Evolutionary conservation across 2,329 filamentous ascomycete species (phyloP).

Genomic region (Colletotrichum phormii): DNA sequence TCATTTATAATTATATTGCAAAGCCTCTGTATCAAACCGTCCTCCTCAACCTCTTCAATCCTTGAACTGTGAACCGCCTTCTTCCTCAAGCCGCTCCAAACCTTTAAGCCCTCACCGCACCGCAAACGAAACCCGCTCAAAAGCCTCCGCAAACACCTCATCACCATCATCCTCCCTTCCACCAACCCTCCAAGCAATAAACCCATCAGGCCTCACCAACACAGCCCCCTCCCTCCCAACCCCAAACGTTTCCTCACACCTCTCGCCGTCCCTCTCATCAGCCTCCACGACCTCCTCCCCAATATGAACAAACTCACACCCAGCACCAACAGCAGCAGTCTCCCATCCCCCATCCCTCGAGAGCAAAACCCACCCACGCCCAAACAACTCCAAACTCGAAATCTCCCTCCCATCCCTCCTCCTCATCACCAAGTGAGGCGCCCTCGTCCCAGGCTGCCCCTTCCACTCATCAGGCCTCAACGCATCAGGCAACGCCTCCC

Average conservation of each 20-base stretch:
- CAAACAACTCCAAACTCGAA: constrained; percentile 5
- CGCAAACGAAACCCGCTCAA: constrained; percentile 1
- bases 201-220: constrained; percentile 17
- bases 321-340: background rate
- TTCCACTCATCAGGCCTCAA: constrained; percentile 40
- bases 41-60: no score
- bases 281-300: background rate
- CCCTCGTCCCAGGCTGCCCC: constrained; percentile 40
- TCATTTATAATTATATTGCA: no score
- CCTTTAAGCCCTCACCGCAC: background rate
- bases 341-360: constrained; percentile 51
- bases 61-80: no score
- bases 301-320: constrained; percentile 1
- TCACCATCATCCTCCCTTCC: background rate
- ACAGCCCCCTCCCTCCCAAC: background rate
- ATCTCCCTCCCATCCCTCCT: background rate
- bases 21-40: no score
- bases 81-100: no score
- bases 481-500: constrained; percentile 1
- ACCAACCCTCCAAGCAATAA: constrained; percentile 3
- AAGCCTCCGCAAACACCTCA: background rate
- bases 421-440: constrained; percentile 37
- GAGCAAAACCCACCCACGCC: constrained; percentile 43
- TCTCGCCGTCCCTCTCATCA: background rate
- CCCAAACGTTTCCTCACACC: background rate